Conservation (phyloP, 78 protist genomes). For the Guillardia theta region DNA sequence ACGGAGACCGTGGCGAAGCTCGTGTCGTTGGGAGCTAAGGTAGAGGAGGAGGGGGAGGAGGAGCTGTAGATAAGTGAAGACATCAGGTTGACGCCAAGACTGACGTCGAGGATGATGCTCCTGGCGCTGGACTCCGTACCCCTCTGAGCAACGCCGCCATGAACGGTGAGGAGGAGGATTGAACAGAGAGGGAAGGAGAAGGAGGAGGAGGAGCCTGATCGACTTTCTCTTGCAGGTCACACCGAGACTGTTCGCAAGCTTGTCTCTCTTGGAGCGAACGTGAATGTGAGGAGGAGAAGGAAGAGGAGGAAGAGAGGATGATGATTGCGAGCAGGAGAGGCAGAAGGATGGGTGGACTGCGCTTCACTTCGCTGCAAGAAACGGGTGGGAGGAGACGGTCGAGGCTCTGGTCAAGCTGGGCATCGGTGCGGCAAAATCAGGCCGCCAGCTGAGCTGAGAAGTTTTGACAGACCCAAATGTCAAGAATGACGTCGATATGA, state of each 20-base stretch:
- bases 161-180: no score
- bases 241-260: neutral
- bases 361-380: neutral
- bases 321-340: neutral
- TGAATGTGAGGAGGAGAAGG: no score
- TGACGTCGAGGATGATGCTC: neutral
- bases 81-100: neutral
- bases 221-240: no score
- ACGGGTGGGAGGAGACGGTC: neutral
- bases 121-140: neutral
- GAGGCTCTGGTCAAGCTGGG: neutral
- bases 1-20: neutral
- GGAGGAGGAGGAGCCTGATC: no score
- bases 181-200: no score
- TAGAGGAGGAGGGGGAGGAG: no score
- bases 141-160: neutral
- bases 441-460: no score
- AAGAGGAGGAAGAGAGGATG: no score
- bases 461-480: neutral
- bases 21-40: neutral
- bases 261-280: neutral
- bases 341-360: neutral
- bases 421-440: no score
- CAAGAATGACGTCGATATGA: constrained; percentile 22
- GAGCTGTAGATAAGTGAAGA: no score